Percentiles rank a stretch among this genome's conserved stretches.
Evolutionary conservation across 768 basidiomycete species (phyloP).

Genomic region (Kwoniella mangroviensis): DNA sequence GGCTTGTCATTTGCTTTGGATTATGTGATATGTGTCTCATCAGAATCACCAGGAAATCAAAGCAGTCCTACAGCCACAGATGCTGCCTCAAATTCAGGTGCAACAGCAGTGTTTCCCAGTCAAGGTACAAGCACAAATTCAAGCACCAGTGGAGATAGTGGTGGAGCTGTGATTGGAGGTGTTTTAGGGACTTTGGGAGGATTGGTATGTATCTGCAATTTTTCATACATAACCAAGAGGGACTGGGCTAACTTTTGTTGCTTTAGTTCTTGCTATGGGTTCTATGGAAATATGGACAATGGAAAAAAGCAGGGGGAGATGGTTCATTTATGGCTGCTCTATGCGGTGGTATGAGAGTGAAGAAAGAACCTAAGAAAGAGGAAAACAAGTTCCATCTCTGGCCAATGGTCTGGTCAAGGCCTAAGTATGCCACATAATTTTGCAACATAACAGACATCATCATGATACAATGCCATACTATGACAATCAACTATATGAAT

Average conservation of each 20-base stretch:
- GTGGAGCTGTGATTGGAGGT: conserved; percentile 31
- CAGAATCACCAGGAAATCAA: neutral
- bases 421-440: conserved; percentile 40
- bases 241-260: neutral
- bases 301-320: conserved; percentile 39
- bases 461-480: too few relatives aligned
- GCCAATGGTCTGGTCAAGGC: conserved; percentile 45
- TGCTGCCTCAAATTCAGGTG: neutral
- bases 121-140: neutral
- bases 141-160: conserved; percentile 12
- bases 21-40: conserved; percentile 32
- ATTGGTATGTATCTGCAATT: conserved; percentile 18
- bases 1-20: conserved; percentile 45
- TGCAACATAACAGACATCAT: neutral
- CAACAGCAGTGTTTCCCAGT: conserved; percentile 21
- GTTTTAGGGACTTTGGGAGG: conserved; percentile 25
- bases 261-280: conserved; percentile 35
- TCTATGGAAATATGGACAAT: conserved; percentile 31
- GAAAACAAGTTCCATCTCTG: conserved; percentile 42
- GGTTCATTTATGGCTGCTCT: conserved; percentile 37
- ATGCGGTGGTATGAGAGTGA: conserved; percentile 29
- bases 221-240: neutral
- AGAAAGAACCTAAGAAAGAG: conserved; percentile 20
- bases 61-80: conserved; percentile 19
- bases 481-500: too few relatives aligned